Evolutionary conservation across 768 basidiomycete species (phyloP).

Genomic region (Tylopilus plumbeoviolaceoides): DNA sequence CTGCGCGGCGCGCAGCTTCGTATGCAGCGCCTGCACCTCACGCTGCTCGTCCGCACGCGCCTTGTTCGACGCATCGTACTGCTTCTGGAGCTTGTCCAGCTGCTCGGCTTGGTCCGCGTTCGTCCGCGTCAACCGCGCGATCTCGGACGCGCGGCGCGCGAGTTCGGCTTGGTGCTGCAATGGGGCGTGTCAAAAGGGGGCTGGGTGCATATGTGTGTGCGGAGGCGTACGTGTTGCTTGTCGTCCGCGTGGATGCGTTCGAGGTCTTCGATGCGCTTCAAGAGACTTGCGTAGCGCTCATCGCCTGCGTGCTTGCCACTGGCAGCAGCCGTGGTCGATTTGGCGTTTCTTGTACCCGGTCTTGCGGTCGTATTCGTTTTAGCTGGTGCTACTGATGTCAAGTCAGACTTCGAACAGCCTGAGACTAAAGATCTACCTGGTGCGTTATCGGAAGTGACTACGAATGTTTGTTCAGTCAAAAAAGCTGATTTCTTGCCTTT

Average conservation of each 20-base stretch:
- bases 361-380: slow-evolving; percentile 26
- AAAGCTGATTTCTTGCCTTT: slow-evolving; percentile 7
- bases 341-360: slow-evolving; percentile 26
- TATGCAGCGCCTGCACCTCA: slow-evolving; percentile 59
- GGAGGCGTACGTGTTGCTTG: slow-evolving; percentile 54
- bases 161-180: slow-evolving; percentile 55
- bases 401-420: neutral
- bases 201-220: neutral
- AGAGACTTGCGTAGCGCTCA: slow-evolving; percentile 53
- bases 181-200: neutral
- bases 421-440: slow-evolving; percentile 34
- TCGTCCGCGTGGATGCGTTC: slow-evolving; percentile 60
- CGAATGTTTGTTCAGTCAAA: neutral
- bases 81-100: slow-evolving; percentile 60
- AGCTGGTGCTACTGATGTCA: slow-evolving; percentile 30
- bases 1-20: slow-evolving; percentile 55
- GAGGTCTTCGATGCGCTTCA: slow-evolving; percentile 61
- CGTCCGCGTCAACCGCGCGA: slow-evolving; percentile 44
- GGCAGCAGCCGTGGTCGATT: slow-evolving; percentile 10
- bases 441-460: slow-evolving; percentile 33
- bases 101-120: slow-evolving; percentile 50
- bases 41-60: slow-evolving; percentile 44
- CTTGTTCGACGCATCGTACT: slow-evolving; percentile 52
- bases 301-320: slow-evolving; percentile 19
- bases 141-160: slow-evolving; percentile 57